Evolutionary conservation across 2,329 filamentous ascomycete genomes (phyloP).

Genomic region (Neonectria neomacrospora): DNA sequence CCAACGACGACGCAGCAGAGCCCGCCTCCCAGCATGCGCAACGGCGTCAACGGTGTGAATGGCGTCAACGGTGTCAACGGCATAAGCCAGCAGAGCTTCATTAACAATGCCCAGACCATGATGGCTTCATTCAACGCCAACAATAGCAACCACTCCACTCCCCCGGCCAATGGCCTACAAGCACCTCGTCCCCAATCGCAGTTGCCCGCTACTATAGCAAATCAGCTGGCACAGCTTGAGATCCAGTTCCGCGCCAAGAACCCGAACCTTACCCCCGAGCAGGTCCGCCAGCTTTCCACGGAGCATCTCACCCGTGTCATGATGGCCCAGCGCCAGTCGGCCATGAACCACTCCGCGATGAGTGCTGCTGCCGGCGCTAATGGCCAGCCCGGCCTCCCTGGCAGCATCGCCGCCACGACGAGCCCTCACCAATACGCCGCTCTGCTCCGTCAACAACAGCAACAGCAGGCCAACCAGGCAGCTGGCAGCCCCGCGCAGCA

Average conservation of each 20-base stretch:
- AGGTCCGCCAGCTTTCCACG: constrained; percentile 62
- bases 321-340: constrained; percentile 61
- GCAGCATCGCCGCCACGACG: constrained; percentile 59
- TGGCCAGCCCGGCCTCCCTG: constrained; percentile 60
- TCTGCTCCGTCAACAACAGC: constrained; percentile 67
- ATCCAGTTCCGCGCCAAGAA: constrained; percentile 62
- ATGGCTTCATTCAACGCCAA: constrained; percentile 60
- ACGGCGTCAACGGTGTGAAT: constrained; percentile 42
- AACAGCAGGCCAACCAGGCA: constrained; percentile 54
- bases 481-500: constrained; percentile 44
- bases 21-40: constrained; percentile 57
- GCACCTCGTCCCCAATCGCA: constrained; percentile 55
- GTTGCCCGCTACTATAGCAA: constrained; percentile 58
- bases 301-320: constrained; percentile 61
- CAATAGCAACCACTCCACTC: constrained; percentile 56
- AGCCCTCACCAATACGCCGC: constrained; percentile 71
- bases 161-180: constrained; percentile 58
- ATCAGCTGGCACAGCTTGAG: constrained; percentile 64
- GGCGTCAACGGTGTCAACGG: constrained; percentile 52
- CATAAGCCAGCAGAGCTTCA: constrained; percentile 63
- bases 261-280: constrained; percentile 61
- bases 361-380: constrained; percentile 64
- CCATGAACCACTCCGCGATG: constrained; percentile 68
- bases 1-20: constrained; percentile 51
- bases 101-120: constrained; percentile 64